Evolutionary conservation across 345 rosid genomes (phyloP).

Genomic region (Lumnitzera racemosa): DNA sequence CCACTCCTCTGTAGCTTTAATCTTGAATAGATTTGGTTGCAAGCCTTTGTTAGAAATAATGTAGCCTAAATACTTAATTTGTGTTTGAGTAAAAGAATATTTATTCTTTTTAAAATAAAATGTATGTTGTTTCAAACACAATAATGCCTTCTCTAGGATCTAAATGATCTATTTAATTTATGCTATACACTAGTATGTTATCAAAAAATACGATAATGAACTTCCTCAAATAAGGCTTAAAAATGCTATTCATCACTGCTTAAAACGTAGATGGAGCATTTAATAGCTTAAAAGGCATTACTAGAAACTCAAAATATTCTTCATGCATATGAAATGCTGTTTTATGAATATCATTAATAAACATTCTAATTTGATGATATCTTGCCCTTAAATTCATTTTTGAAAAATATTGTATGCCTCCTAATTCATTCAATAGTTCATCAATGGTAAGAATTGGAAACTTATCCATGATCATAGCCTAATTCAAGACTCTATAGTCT

Average conservation of each 20-base stretch:
- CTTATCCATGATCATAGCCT: no score
- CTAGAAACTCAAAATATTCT: conserved; percentile 1
- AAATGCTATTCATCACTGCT: conserved; percentile 1
- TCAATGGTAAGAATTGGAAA: no score
- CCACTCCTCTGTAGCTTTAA: neutral
- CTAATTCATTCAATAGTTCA: no score
- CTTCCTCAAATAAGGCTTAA: neutral
- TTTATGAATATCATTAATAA: neutral
- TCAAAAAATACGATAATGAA: neutral
- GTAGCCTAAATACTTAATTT: neutral
- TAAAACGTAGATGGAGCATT: neutral
- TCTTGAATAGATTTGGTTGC: neutral
- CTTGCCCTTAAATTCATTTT: neutral
- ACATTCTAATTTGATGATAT: neutral
- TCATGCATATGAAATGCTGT: neutral
- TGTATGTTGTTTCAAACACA: neutral
- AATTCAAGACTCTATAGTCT: no score
- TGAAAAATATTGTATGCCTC: neutral
- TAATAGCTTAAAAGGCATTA: neutral
- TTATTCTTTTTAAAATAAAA: neutral
- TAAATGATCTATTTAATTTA: neutral
- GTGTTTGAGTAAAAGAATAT: neutral
- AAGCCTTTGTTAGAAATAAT: neutral
- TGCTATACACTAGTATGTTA: neutral
- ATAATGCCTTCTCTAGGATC: neutral